A percentile compares a stretch with the other conserved stretches of the same genome.
Evolutionary conservation across 2,329 filamentous ascomycete genomes (phyloP).

Genomic region (Onygenales sp.): DNA sequence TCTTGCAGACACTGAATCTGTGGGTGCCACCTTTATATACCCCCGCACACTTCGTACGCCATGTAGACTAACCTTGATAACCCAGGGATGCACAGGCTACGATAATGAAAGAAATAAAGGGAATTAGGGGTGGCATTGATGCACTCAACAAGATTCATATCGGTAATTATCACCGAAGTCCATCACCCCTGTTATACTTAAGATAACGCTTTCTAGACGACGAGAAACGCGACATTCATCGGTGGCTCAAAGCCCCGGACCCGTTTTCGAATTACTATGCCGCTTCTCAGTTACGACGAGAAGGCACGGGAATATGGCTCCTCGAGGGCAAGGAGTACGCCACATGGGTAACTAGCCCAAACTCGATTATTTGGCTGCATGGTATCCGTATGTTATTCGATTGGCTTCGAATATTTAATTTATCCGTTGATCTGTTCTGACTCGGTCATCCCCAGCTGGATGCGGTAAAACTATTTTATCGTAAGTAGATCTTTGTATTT

Average conservation of each 20-base stretch:
- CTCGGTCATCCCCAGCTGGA: constrained; percentile 14
- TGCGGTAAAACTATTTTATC: constrained; percentile 36
- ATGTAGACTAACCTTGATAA: not conserved
- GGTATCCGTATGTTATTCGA: constrained; percentile 20
- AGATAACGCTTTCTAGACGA: not conserved
- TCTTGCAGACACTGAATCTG: not conserved
- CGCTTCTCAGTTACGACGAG: constrained; percentile 21
- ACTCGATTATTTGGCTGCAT: constrained; percentile 29
- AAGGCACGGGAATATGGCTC: constrained; percentile 27
- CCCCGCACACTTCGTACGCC: no score
- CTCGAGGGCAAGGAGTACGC: constrained; percentile 19
- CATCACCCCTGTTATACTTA: not conserved
- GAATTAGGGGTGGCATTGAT: not conserved
- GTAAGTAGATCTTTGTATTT: not conserved
- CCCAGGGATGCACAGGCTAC: not conserved
- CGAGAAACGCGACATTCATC: not conserved
- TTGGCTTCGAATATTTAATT: not conserved
- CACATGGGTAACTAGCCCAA: constrained; percentile 20
- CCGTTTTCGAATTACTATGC: constrained; percentile 25
- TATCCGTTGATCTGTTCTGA: not conserved
- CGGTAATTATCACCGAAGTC: not conserved
- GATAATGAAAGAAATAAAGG: not conserved
- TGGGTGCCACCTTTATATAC: not conserved
- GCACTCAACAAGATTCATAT: not conserved
- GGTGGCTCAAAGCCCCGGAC: constrained; percentile 18